Evolutionary conservation across 1,284 basidiomycete genomes (phyloP).

Genomic region (Irpex rosettiformis): DNA sequence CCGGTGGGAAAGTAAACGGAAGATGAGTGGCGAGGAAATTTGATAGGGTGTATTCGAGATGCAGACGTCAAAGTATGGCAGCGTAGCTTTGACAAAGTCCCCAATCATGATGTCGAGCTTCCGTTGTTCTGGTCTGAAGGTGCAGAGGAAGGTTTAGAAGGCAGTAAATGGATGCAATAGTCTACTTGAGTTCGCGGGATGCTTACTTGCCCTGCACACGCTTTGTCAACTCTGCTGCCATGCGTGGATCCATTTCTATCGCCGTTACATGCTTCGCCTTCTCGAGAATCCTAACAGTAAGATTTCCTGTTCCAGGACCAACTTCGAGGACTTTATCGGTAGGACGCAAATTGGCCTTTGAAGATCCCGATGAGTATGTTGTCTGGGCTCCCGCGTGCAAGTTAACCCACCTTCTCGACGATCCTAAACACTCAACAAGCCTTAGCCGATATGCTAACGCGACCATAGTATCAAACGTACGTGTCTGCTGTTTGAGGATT

Average conservation of each 20-base stretch:
- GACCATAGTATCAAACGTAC: constrained; percentile 44
- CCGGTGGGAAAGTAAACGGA: constrained; percentile 94
- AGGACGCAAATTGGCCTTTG: constrained; percentile 85
- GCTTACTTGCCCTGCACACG: constrained; percentile 97
- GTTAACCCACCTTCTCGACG: constrained; percentile 64
- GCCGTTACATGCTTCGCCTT: constrained; percentile 92
- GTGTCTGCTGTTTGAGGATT: constrained; percentile 88
- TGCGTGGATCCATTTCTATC: constrained; percentile 98
- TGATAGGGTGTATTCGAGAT: constrained; percentile 99
- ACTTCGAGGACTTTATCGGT: constrained; percentile 98
- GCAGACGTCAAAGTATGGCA: constrained; percentile 98
- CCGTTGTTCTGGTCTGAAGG: constrained; percentile 82
- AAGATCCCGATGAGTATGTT: neutral
- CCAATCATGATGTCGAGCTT: constrained; percentile 95
- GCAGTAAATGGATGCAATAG: neutral
- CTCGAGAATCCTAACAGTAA: constrained; percentile 93
- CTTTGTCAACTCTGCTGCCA: constrained; percentile 97
- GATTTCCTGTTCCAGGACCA: constrained; percentile 97
- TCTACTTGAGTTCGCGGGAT: constrained; percentile 7
- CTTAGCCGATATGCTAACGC: neutral
- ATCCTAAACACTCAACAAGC: constrained; percentile 48
- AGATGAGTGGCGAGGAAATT: constrained; percentile 97
- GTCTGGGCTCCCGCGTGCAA: neutral
- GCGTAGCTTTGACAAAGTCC: constrained; percentile 95
- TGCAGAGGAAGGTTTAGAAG: neutral